phyloP scores from a whole-genome alignment of 352 stramenopile genomes.

The Pythium apleroticum region DNA sequence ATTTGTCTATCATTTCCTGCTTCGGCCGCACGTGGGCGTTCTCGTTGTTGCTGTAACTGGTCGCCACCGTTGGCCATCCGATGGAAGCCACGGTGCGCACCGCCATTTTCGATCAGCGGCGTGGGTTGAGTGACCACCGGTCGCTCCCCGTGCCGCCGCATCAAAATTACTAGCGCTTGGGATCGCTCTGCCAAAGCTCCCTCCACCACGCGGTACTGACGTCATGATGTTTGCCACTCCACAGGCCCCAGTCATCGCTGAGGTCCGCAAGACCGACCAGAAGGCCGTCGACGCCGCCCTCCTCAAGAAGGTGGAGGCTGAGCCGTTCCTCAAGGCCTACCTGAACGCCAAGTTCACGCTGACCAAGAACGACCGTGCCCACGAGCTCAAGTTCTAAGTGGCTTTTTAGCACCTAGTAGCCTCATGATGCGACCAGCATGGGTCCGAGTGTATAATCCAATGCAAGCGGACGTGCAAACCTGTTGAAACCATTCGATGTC shows the following conservation, averaged over 20 bases:
- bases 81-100: constrained; percentile 1
- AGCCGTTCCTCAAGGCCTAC: constrained; percentile 97
- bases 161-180: constrained; percentile 81
- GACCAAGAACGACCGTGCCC: constrained; percentile 96
- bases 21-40: constrained; percentile 23
- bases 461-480: constrained; percentile 28
- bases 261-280: constrained; percentile 99
- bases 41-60: constrained; percentile 30
- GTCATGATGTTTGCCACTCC: not conserved
- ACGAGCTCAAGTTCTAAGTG: constrained; percentile 99
- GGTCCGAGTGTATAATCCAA: constrained; percentile 20
- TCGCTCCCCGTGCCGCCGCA: constrained; percentile 17
- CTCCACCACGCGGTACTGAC: constrained; percentile 44
- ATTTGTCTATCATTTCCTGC: constrained; percentile 8
- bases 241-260: constrained; percentile 91
- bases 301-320: constrained; percentile 82
- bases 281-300: constrained; percentile 95
- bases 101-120: constrained; percentile 14
- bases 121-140: constrained; percentile 18
- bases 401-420: constrained; percentile 14
- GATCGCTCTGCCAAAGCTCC: constrained; percentile 91
- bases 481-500: constrained; percentile 24
- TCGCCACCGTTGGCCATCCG: not conserved
- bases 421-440: constrained; percentile 15
- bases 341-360: constrained; percentile 98